Percentiles rank a stretch among this genome's conserved stretches.
These are phyloP conservation scores for Coemansia sp. DNA, from an alignment of 192 early-diverging fungal species.

Conservation along the genomic window DNA sequence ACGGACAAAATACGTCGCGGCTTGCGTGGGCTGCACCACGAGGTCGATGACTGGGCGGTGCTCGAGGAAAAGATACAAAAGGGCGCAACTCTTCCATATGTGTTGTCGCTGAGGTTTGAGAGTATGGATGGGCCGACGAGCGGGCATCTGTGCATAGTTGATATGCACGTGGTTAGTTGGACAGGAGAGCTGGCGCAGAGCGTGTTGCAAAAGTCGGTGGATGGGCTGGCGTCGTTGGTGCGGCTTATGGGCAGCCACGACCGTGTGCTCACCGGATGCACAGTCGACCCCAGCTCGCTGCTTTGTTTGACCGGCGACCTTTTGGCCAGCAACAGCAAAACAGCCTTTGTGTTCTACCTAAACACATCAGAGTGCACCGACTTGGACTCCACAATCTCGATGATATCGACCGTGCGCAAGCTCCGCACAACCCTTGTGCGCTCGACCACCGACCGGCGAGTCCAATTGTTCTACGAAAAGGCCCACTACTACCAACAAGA, in stretches of 20 bases:
- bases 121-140: constrained; percentile 45
- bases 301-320: constrained; percentile 39
- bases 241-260: constrained; percentile 40
- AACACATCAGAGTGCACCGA: constrained; percentile 32
- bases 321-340: constrained; percentile 48
- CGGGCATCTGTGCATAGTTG: constrained; percentile 47
- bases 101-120: constrained; percentile 52
- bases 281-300: constrained; percentile 34
- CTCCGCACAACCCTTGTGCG: constrained; percentile 7
- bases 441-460: constrained; percentile 37
- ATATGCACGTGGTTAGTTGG: constrained; percentile 45
- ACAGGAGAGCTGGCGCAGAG: constrained; percentile 6
- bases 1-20: constrained; percentile 25
- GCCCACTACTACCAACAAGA: constrained; percentile 55
- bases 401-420: constrained; percentile 38
- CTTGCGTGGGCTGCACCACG: constrained; percentile 46
- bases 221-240: constrained; percentile 33
- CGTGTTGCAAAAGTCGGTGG: constrained; percentile 35
- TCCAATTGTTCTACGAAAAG: constrained; percentile 54
- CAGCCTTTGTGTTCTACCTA: constrained; percentile 45
- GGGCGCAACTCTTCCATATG: constrained; percentile 48
- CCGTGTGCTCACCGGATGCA: constrained; percentile 33
- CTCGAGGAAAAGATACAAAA: constrained; percentile 37
- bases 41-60: constrained; percentile 52
- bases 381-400: constrained; percentile 15